Conservation (phyloP, 768 basidiomycete species). For the Lyophyllum shimeji region DNA sequence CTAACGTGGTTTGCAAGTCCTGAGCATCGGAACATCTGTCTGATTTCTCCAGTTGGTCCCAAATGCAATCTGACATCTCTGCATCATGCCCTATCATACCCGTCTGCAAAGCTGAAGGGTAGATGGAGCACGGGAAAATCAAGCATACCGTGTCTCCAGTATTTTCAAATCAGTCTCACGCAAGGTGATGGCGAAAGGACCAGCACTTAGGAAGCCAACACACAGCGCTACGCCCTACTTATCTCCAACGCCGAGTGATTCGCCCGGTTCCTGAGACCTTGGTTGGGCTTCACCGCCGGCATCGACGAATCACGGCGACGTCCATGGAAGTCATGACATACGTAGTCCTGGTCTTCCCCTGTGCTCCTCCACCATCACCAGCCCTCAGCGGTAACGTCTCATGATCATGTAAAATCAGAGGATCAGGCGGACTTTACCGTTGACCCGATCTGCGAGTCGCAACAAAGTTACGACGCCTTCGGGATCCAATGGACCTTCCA, state of each 20-base stretch:
- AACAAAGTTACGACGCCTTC: constrained; percentile 6
- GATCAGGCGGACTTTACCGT: constrained; percentile 7
- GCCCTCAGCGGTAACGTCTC: too few species aligned
- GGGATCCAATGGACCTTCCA: constrained; percentile 2
- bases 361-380: neutral
- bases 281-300: neutral
- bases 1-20: neutral
- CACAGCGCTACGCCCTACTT: neutral
- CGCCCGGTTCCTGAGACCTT: neutral
- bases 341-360: neutral
- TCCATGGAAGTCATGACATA: neutral
- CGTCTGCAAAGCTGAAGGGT: neutral
- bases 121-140: neutral
- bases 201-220: neutral
- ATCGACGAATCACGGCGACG: neutral
- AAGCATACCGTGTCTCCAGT: neutral
- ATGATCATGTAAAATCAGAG: neutral
- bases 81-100: constrained; percentile 1
- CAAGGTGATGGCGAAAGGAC: neutral
- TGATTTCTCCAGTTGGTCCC: constrained; percentile 8
- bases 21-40: neutral
- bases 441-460: constrained; percentile 4
- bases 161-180: neutral
- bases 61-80: constrained; percentile 1
- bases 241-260: neutral